A percentile compares a stretch with the other conserved stretches of the same genome.
These are phyloP conservation scores for Lactarius vividus DNA, from an alignment of 768 basidiomycete species.

Conservation along the genomic window DNA sequence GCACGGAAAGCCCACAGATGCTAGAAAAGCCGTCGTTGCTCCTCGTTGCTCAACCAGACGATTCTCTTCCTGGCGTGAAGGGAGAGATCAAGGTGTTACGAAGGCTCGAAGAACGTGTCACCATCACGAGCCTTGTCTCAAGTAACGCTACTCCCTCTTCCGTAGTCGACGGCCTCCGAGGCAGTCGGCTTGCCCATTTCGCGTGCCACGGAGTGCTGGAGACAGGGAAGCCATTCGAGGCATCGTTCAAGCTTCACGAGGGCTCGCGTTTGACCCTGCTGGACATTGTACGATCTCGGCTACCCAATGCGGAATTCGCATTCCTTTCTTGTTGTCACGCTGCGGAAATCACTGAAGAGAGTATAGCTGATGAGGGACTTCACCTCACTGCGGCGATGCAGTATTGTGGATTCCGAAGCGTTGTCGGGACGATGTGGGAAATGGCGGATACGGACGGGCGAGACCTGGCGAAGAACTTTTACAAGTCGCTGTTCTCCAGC, in stretches of 20 bases:
- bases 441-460: slow-evolving; percentile 25
- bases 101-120: not conserved
- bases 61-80: not conserved
- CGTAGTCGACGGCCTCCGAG: not conserved
- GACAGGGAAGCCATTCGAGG: not conserved
- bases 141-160: not conserved
- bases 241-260: slow-evolving; percentile 2
- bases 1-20: not conserved
- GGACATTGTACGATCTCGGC: not conserved
- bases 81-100: slow-evolving; percentile 5
- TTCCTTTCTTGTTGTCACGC: slow-evolving; percentile 18
- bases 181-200: not conserved
- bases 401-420: slow-evolving; percentile 20
- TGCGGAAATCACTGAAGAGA: not conserved
- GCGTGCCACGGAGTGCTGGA: slow-evolving; percentile 14
- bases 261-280: slow-evolving; percentile 2
- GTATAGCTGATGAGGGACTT: slow-evolving; percentile 15
- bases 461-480: slow-evolving; percentile 14
- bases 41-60: slow-evolving; percentile 7
- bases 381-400: slow-evolving; percentile 26
- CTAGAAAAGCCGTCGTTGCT: not conserved
- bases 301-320: slow-evolving; percentile 9
- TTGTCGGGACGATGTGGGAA: slow-evolving; percentile 12
- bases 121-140: not conserved
- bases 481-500: slow-evolving; percentile 3